These are phyloP conservation scores for Fusarium sp. DNA, from an alignment of 2,329 filamentous ascomycete species.

Conservation along the genomic window DNA sequence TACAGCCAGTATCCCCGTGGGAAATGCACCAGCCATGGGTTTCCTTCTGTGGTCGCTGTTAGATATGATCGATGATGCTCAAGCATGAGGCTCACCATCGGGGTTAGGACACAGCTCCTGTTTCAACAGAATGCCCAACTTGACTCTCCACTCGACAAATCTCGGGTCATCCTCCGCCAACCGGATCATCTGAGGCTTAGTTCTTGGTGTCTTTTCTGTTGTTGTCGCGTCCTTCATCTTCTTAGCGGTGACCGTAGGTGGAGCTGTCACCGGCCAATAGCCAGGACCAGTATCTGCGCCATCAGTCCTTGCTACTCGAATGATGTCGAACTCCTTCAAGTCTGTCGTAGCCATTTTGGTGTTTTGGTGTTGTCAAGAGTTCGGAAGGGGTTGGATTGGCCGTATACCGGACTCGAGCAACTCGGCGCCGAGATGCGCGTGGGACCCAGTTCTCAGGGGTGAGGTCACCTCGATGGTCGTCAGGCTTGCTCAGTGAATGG, in stretches of 20 bases:
- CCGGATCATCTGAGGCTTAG: constrained; percentile 58
- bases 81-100: constrained; percentile 48
- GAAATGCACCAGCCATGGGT: constrained; percentile 59
- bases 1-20: constrained; percentile 61
- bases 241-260: constrained; percentile 48
- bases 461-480: not conserved
- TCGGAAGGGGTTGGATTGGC: not conserved
- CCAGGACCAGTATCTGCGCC: constrained; percentile 59
- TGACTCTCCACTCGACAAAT: constrained; percentile 59
- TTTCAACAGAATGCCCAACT: constrained; percentile 59
- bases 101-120: constrained; percentile 57
- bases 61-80: constrained; percentile 15
- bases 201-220: constrained; percentile 52
- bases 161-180: constrained; percentile 58
- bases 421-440: not conserved
- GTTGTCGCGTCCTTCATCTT: constrained; percentile 51
- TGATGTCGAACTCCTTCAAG: constrained; percentile 55
- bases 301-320: constrained; percentile 59
- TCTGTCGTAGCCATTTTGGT: constrained; percentile 45
- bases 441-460: not conserved
- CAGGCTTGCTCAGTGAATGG: not conserved
- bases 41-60: constrained; percentile 51
- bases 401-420: not conserved
- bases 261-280: constrained; percentile 55
- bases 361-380: not conserved